These are phyloP conservation scores for Persicaria maculosa DNA, from an alignment of 148 eudicot genomes.

Conservation along the genomic window DNA sequence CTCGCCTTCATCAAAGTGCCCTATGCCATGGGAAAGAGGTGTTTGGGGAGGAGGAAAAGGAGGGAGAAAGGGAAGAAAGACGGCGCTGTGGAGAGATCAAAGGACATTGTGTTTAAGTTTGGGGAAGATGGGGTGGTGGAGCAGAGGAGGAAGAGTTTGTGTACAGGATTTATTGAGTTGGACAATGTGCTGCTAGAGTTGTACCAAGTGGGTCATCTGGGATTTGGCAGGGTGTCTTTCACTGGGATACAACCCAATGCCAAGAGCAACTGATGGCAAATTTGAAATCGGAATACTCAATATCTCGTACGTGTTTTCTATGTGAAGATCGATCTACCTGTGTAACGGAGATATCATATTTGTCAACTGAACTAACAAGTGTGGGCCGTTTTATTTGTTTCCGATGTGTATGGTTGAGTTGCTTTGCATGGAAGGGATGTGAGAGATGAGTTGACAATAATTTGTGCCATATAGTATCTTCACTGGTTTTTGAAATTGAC, in stretches of 20 bases:
- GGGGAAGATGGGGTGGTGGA: constrained; percentile 26
- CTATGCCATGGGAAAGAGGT: constrained; percentile 52
- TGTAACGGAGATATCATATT: too few relatives aligned
- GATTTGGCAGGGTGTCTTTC: constrained; percentile 88
- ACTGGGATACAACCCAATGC: constrained; percentile 47
- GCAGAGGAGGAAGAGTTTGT: constrained; percentile 32
- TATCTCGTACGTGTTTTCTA: too few relatives aligned
- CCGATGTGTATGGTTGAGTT: too few relatives aligned
- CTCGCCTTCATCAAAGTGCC: constrained; percentile 77
- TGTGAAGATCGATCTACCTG: too few relatives aligned
- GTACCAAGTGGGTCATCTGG: constrained; percentile 79
- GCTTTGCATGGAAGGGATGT: too few relatives aligned
- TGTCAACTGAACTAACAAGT: too few relatives aligned
- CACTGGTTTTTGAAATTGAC: too few relatives aligned
- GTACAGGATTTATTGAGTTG: constrained; percentile 55
- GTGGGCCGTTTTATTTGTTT: too few relatives aligned
- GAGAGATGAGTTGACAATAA: too few relatives aligned
- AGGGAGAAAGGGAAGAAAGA: constrained; percentile 16
- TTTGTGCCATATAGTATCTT: too few relatives aligned
- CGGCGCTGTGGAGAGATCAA: constrained; percentile 1
- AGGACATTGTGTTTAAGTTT: constrained; percentile 31
- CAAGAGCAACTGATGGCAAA: constrained; percentile 31
- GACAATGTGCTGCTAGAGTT: constrained; percentile 69
- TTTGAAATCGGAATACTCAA: too few relatives aligned
- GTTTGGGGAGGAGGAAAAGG: constrained; percentile 40